Conservation (phyloP, 2,329 filamentous ascomycete species). For the Claviceps fusiformis region DNA sequence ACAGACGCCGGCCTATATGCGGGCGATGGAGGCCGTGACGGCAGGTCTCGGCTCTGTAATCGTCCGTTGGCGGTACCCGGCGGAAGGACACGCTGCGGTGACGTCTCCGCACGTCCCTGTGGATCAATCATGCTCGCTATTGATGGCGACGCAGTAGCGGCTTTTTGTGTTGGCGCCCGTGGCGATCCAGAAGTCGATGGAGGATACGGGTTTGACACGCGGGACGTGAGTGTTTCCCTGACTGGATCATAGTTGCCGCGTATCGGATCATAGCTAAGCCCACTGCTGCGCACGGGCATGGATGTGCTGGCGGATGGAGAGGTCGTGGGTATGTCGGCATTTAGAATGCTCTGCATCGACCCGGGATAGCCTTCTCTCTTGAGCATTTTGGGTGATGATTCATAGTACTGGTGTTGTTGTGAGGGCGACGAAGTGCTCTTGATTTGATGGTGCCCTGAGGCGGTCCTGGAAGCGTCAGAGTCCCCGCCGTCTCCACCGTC, state of each 20-base stretch:
- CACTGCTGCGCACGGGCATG: slow-evolving; percentile 46
- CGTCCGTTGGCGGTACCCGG: slow-evolving; percentile 15
- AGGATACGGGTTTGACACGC: slow-evolving; percentile 34
- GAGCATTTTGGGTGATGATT: slow-evolving; percentile 27
- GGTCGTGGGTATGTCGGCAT: slow-evolving; percentile 33
- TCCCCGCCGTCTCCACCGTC: slow-evolving; percentile 23
- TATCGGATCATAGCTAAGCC: slow-evolving; percentile 83
- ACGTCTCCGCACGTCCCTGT: slow-evolving; percentile 18
- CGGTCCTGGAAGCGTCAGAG: slow-evolving; percentile 12
- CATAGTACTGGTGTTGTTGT: slow-evolving; percentile 14
- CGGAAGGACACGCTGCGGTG: slow-evolving; percentile 16
- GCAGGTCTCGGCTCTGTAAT: slow-evolving; percentile 21
- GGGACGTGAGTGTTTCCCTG: slow-evolving; percentile 44
- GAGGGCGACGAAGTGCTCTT: slow-evolving; percentile 8
- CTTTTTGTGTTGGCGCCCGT: slow-evolving; percentile 22
- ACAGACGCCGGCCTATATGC: slow-evolving; percentile 21
- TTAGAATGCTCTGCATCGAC: slow-evolving; percentile 44
- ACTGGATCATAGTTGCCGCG: slow-evolving; percentile 59
- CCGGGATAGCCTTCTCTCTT: slow-evolving; percentile 38
- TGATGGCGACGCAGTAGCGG: slow-evolving; percentile 52
- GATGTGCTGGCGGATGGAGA: slow-evolving; percentile 25
- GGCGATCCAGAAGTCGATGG: slow-evolving; percentile 35
- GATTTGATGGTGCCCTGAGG: slow-evolving; percentile 12
- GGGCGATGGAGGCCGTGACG: slow-evolving; percentile 29
- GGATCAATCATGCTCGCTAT: slow-evolving; percentile 78